phyloP scores from a whole-genome alignment of 2,329 filamentous ascomycete genomes.

The Stylonectria norvegica region DNA sequence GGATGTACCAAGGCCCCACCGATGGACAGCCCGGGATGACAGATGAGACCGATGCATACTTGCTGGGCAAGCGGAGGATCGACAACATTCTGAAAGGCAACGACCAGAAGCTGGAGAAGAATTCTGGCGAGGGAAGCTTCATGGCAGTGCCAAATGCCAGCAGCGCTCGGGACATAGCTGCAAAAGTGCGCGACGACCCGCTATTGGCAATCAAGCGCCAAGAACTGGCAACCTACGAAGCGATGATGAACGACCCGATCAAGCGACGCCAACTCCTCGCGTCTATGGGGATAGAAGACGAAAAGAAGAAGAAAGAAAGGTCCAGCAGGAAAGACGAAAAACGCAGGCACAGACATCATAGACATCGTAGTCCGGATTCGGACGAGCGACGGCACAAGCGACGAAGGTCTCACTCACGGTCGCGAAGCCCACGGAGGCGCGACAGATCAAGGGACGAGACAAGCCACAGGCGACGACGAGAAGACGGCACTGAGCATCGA shows the following conservation, averaged over 20 bases:
- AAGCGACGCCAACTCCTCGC: conserved; percentile 65
- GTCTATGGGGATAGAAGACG: conserved; percentile 55
- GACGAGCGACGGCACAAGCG: conserved; percentile 39
- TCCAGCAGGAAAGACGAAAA: conserved; percentile 29
- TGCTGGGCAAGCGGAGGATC: conserved; percentile 88
- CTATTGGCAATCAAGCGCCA: conserved; percentile 90
- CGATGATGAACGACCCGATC: conserved; percentile 74
- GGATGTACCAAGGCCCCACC: conserved; percentile 94
- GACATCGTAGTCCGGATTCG: conserved; percentile 39
- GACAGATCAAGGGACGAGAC: conserved; percentile 30
- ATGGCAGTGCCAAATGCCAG: conserved; percentile 67
- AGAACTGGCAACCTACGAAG: conserved; percentile 76
- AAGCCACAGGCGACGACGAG: conserved; percentile 21
- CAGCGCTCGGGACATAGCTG: conserved; percentile 71
- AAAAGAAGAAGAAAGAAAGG: conserved; percentile 42
- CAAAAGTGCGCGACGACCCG: conserved; percentile 88
- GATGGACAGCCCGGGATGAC: conserved; percentile 69
- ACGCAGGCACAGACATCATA: conserved; percentile 43
- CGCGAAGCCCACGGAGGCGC: conserved; percentile 39
- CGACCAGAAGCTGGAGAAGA: conserved; percentile 77
- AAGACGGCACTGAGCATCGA: conserved; percentile 23
- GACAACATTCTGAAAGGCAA: conserved; percentile 77
- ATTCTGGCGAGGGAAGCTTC: conserved; percentile 57
- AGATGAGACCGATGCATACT: conserved; percentile 90
- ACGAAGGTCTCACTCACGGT: conserved; percentile 46